phyloP scores from a whole-genome alignment of 148 eudicot species.

The Camellia granthamiana region DNA sequence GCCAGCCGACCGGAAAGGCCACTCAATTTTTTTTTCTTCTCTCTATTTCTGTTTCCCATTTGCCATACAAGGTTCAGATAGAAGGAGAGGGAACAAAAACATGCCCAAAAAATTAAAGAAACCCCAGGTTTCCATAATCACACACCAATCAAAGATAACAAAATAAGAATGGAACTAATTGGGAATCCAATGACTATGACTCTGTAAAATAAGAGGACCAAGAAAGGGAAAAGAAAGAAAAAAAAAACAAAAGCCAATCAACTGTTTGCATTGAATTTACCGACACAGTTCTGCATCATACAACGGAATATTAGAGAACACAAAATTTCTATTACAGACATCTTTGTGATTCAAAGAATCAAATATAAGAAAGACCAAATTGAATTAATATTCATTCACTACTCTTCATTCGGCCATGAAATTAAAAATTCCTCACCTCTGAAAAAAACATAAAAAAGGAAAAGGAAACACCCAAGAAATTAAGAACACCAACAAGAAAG shows the following conservation, averaged over 20 bases:
- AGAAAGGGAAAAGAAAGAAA: not conserved
- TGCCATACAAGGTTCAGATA: conserved; percentile 30
- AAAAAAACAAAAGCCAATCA: not conserved
- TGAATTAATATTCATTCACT: too few species aligned
- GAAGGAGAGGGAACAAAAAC: conserved; percentile 33
- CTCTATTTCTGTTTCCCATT: conserved; percentile 24
- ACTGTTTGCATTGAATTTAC: not conserved
- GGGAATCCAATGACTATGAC: not conserved
- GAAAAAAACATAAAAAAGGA: not conserved
- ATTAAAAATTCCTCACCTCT: not conserved
- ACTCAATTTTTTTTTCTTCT: too few species aligned
- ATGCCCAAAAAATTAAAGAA: conserved; percentile 24
- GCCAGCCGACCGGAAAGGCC: too few species aligned
- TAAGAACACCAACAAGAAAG: not conserved
- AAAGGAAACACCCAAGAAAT: not conserved
- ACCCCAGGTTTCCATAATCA: conserved; percentile 46
- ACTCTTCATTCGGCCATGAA: not conserved
- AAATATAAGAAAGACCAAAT: too few species aligned
- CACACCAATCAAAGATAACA: not conserved
- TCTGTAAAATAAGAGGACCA: not conserved
- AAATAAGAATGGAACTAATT: not conserved
- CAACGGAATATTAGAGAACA: not conserved
- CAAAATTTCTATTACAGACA: too few species aligned
- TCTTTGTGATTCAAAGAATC: too few species aligned
- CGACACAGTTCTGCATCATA: not conserved